Base-by-base conservation (phyloP, 2,329 filamentous ascomycete genomes). In the Trichoderma cornu-damae region DNA sequence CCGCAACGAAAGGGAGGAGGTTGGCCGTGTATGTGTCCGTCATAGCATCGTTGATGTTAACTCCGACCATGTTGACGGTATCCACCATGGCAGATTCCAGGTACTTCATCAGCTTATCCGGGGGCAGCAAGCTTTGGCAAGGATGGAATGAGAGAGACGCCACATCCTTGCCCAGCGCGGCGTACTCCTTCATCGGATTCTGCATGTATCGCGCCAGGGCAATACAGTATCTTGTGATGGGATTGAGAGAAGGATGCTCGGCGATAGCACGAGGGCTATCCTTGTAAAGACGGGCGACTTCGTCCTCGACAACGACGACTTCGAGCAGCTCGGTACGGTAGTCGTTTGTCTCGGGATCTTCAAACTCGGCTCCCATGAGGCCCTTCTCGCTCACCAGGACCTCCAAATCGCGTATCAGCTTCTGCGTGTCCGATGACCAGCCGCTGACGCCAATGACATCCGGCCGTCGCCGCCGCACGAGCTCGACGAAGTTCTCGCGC, bases 51-150 rank as follows among this genome's bases (percentile, higher is more conserved):
- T 96, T 96, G 68, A 99, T 88, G 66, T 97, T 90, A 35, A 99
- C 90, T 68, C 94, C 94, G 44, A 92, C 91, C 42, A 99, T 84
- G 70, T 99, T 99, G 64, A 99, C 94, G 81, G 96, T 96, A 69
- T 99, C 94, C 9, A 99, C 93, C 84, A 99, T 89, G 43, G 93
- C 90, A n/a, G 89, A 95, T 67, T 99, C 94, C 14, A 99, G 80
- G 60, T 90, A 85, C 69, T 89, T 91, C 61, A 87, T 77, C 37
- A 99, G 79, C 75, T 96, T 92, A 35, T 97, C 93, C 60, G 91
- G 84, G 0, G 92, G 88, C 12, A 99, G 80, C 28, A 96, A 82
- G 60, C 92, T 88, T 70, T 99, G 94, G 65, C 91, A 92, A 3
- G 89, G 84, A 65, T 96, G 91, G 72, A 96, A 96, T 18, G 86